Evolutionary conservation across 2,329 filamentous ascomycete species (phyloP).

Genomic region (Diaporthe batatas): DNA sequence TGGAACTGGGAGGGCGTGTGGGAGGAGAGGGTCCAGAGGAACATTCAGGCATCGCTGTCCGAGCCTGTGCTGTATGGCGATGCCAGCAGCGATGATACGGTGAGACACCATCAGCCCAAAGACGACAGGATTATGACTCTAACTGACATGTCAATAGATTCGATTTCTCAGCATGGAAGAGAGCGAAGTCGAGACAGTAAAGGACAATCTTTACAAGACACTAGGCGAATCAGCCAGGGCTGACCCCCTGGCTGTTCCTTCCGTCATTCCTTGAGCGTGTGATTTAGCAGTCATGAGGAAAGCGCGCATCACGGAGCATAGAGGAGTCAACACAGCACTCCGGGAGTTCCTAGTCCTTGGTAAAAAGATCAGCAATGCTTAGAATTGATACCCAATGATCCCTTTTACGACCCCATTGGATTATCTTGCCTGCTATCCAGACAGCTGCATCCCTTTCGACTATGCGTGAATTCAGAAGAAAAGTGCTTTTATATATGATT

Average conservation of each 20-base stretch:
- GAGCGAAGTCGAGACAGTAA: slow-evolving; percentile 68
- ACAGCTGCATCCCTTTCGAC: slow-evolving; percentile 40
- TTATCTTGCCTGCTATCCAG: slow-evolving; percentile 16
- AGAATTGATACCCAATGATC: slow-evolving; percentile 42
- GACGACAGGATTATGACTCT: not conserved
- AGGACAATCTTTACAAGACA: slow-evolving; percentile 69
- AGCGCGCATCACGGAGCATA: slow-evolving; percentile 24
- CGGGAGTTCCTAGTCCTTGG: slow-evolving; percentile 8
- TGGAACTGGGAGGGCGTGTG: slow-evolving; percentile 99
- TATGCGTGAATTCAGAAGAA: slow-evolving; percentile 38
- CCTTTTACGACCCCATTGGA: slow-evolving; percentile 23
- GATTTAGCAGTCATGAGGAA: slow-evolving; percentile 27
- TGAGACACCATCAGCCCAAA: slow-evolving; percentile 57
- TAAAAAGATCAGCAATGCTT: slow-evolving; percentile 23
- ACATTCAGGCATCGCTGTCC: slow-evolving; percentile 80
- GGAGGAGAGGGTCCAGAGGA: slow-evolving; percentile 88
- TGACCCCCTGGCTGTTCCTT: slow-evolving; percentile 40
- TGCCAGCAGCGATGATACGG: slow-evolving; percentile 77
- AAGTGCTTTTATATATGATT: slow-evolving; percentile 38
- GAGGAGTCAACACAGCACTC: slow-evolving; percentile 29
- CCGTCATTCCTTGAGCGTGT: slow-evolving; percentile 24
- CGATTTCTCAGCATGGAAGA: slow-evolving; percentile 76
- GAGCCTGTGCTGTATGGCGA: slow-evolving; percentile 84
- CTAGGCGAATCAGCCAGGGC: slow-evolving; percentile 50
- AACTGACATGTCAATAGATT: slow-evolving; percentile 59